Base-by-base conservation (phyloP, 108 stramenopile species). In the Aurantiochytrium sp. region DNA sequence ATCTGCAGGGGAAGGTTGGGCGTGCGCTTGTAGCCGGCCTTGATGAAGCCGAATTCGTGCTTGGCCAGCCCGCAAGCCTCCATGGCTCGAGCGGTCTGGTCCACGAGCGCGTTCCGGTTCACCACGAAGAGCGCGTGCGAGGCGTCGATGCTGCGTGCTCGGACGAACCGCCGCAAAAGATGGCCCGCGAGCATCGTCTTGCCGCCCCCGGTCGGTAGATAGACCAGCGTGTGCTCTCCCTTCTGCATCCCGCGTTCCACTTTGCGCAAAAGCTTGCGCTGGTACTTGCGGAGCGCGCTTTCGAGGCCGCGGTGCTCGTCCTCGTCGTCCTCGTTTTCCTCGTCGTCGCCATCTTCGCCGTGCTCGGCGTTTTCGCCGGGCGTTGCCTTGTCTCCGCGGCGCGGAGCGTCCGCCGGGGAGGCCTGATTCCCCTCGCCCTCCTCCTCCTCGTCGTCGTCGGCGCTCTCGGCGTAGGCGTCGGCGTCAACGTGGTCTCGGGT, bases 141-240 rank as follows among this genome's bases (percentile, higher is more conserved):
- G 24, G 32, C 45, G 30, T 48, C 73, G 6, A 48, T 48, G 15
- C 3, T 41, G n/a, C 73, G 39, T 15, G 39, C 8, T 81, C 73
- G 73, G 8, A 81, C 17, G 24, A 81, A 81, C 17, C 45, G 21
- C 12, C 45, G 36, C 6, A 81, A 6, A 22, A 81, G 42, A 27
- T 81, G 39, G 1, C 42, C 39, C 73, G 73, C 73, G 1, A 81
- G 42, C 73, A 81, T 81, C 6, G 73, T 81, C 30, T 81, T 81
- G 73, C 73, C 73, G 39, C 73, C 73, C 6, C 73, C 73, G 6
- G 73, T 81, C 42, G 73, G 73, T 17, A 81, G 73, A 24, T 81
- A 81, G n/a, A 48, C 73, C 12, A 81, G 73, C 4, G 73, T 48
- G n/a, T 48, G 39, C 12, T 48, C 45, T n/a, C 30, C 32, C 39